Evolutionary conservation across 345 rosid species (phyloP).

Genomic region (Lepidium sativum): DNA sequence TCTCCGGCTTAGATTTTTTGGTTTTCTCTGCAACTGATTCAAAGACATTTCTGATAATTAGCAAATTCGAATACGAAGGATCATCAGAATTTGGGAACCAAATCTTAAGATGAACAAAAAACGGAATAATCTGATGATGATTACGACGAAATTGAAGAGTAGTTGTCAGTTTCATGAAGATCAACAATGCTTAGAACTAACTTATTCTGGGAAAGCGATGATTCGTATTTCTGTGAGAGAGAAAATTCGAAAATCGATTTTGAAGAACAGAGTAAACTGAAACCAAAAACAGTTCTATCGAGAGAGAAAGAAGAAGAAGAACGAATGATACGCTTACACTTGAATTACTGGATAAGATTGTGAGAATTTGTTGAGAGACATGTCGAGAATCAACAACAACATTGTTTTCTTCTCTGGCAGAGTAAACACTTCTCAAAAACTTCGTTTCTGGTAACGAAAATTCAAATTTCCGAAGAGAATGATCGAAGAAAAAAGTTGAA

Average conservation of each 20-base stretch:
- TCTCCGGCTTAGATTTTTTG: constrained; percentile 25
- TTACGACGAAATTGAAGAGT: not conserved
- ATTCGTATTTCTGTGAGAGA: not conserved
- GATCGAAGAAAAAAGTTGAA: constrained; percentile 17
- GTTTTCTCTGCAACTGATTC: constrained; percentile 35
- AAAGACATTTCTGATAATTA: not conserved
- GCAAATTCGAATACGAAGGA: not conserved
- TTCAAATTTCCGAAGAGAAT: constrained; percentile 17
- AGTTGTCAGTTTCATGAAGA: not conserved
- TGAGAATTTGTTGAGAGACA: constrained; percentile 10
- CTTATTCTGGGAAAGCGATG: not conserved
- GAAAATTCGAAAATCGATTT: not conserved
- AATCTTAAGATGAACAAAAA: not conserved
- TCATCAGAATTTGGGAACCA: not conserved
- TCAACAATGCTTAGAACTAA: not conserved
- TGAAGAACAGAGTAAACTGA: not conserved
- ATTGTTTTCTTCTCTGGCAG: constrained; percentile 27
- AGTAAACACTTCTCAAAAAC: constrained; percentile 24
- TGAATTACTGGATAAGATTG: constrained; percentile 12
- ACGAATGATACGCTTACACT: not conserved
- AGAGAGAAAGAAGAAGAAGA: not conserved
- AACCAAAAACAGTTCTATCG: not conserved
- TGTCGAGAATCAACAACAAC: constrained; percentile 16
- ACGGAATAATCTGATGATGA: not conserved
- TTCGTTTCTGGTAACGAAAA: constrained; percentile 19